phyloP scores from a whole-genome alignment of 2,329 filamentous ascomycete species.

The Pseudogymnoascus verrucosus region DNA sequence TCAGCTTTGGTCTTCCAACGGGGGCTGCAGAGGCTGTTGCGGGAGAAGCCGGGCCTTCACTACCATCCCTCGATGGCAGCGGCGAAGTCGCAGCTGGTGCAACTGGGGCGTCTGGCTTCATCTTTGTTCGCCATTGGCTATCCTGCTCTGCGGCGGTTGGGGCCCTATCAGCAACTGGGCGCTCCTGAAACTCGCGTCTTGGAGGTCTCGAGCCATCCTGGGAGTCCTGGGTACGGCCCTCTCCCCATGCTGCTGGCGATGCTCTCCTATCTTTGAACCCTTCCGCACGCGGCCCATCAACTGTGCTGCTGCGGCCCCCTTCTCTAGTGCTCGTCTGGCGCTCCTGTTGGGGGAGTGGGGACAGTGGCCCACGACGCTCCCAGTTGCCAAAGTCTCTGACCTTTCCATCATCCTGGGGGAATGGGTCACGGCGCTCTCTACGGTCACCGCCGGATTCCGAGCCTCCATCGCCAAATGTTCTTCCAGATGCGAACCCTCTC shows the following conservation, averaged over 20 bases:
- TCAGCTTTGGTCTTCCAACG: slow-evolving; percentile 68
- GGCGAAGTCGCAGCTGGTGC: slow-evolving; percentile 46
- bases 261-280: slow-evolving; percentile 53
- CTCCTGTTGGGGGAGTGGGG: slow-evolving; percentile 54
- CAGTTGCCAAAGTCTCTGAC: slow-evolving; percentile 78
- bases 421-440: slow-evolving; percentile 61
- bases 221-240: slow-evolving; percentile 45
- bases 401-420: slow-evolving; percentile 64
- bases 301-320: slow-evolving; percentile 48
- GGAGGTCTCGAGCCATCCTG: slow-evolving; percentile 68
- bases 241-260: slow-evolving; percentile 72
- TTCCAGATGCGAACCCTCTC: slow-evolving; percentile 42
- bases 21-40: slow-evolving; percentile 48
- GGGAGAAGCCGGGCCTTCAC: slow-evolving; percentile 67
- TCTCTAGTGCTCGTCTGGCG: slow-evolving; percentile 44
- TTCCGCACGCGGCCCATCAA: slow-evolving; percentile 52
- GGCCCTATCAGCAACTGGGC: slow-evolving; percentile 56
- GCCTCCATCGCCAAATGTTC: slow-evolving; percentile 34
- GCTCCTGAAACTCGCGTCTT: slow-evolving; percentile 66
- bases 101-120: slow-evolving; percentile 65
- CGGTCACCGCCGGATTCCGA: slow-evolving; percentile 52
- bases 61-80: slow-evolving; percentile 62
- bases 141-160: slow-evolving; percentile 88
- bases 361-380: slow-evolving; percentile 89
- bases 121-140: slow-evolving; percentile 84